Evolutionary conservation across 2,329 filamentous ascomycete genomes (phyloP).

Genomic region (Exophiala sp.): DNA sequence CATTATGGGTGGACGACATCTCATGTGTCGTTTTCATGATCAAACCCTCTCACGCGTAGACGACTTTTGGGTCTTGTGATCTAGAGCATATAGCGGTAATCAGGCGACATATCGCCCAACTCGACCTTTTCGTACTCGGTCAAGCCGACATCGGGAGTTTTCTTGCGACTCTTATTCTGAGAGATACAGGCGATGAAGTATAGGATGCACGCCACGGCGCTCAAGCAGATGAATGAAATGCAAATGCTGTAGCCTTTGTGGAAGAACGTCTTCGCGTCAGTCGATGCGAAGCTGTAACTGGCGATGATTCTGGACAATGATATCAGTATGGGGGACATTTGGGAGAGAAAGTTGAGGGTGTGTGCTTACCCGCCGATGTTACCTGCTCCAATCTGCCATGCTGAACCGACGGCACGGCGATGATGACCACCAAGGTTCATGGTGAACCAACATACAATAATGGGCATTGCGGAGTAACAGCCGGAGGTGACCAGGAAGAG

Average conservation of each 20-base stretch:
- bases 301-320: slow-evolving; percentile 52
- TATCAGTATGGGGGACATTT: background rate
- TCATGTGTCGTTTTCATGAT: slow-evolving; percentile 6
- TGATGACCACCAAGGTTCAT: slow-evolving; percentile 55
- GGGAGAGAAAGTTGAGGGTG: background rate
- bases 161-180: slow-evolving; percentile 42
- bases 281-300: slow-evolving; percentile 47
- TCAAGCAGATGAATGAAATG: slow-evolving; percentile 29
- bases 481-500: slow-evolving; percentile 30
- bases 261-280: slow-evolving; percentile 30
- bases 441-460: slow-evolving; percentile 50
- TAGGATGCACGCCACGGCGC: slow-evolving; percentile 31
- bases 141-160: slow-evolving; percentile 26
- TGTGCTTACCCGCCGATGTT: slow-evolving; percentile 40
- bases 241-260: slow-evolving; percentile 29
- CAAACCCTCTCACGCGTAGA: too few species aligned
- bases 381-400: slow-evolving; percentile 52
- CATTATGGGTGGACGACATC: too few species aligned
- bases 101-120: slow-evolving; percentile 28
- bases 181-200: slow-evolving; percentile 38
- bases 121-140: slow-evolving; percentile 30
- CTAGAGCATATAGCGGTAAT: slow-evolving; percentile 28
- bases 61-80: background rate
- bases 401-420: slow-evolving; percentile 46
- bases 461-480: slow-evolving; percentile 28